Conservation (phyloP, 2,329 filamentous ascomycete species). For the Hypoxylon sp. region DNA sequence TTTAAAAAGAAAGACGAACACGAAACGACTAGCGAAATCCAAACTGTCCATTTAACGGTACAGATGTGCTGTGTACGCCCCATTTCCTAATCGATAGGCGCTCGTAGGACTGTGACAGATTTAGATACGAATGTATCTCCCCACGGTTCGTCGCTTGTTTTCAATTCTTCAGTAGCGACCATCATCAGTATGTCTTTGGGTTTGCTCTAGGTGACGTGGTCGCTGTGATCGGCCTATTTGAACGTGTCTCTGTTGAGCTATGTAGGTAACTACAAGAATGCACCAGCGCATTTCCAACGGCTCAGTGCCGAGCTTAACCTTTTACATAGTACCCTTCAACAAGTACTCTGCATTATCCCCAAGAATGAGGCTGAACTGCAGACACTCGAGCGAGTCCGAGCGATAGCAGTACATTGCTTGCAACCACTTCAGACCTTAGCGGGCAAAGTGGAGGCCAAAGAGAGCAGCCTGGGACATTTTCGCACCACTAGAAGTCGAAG, state of each 20-base stretch:
- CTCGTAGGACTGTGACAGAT: no score
- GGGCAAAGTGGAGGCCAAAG: neutral
- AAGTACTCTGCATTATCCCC: neutral
- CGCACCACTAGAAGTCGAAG: neutral
- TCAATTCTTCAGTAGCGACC: neutral
- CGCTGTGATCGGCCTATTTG: neutral
- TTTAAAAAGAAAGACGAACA: no score
- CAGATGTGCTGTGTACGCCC: no score
- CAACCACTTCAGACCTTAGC: neutral
- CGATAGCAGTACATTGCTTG: neutral
- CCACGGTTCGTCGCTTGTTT: neutral
- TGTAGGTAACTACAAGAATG: slow-evolving; percentile 1
- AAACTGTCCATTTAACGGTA: no score
- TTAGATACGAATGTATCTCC: neutral
- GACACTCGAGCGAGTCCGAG: neutral
- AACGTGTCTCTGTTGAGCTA: neutral
- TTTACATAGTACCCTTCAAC: neutral
- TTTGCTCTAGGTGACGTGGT: neutral
- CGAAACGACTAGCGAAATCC: no score
- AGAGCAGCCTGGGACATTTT: neutral
- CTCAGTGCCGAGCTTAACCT: neutral
- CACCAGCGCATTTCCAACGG: slow-evolving; percentile 2
- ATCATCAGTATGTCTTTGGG: neutral
- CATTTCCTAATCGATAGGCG: neutral
- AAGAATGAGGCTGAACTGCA: neutral